Evolutionary conservation across 139 green algal genomes (phyloP).

Genomic region (Trebouxia sp.): DNA sequence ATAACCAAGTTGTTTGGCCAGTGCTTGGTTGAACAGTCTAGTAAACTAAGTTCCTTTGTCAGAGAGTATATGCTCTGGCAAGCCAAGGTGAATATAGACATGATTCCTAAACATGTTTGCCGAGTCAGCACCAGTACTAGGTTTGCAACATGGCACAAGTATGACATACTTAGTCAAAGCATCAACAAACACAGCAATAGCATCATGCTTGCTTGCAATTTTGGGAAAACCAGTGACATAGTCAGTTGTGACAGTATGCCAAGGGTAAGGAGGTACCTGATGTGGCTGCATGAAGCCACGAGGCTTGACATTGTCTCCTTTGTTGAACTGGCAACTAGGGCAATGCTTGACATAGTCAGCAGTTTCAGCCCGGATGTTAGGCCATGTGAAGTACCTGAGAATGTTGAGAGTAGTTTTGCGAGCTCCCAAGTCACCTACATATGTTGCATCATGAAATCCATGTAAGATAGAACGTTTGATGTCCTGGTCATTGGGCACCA

Average conservation of each 20-base stretch:
- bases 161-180: neutral
- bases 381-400: neutral
- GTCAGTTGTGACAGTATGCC: no score
- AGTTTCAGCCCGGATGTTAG: neutral
- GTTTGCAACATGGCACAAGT: neutral
- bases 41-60: neutral
- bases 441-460: neutral
- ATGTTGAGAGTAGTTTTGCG: neutral
- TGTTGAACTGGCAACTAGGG: conserved; percentile 14
- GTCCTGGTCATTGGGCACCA: neutral
- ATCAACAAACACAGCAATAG: neutral
- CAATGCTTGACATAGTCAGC: neutral
- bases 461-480: neutral
- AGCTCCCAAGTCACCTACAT: neutral
- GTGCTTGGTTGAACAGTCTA: neutral
- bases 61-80: neutral
- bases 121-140: neutral
- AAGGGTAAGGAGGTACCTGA: no score
- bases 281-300: neutral
- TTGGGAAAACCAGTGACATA: no score
- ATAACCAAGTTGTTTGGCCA: neutral
- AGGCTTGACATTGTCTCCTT: neutral
- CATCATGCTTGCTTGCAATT: no score
- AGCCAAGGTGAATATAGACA: neutral
- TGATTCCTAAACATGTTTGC: neutral